Evolutionary conservation across 306 rosid species (phyloP).

Genomic region (Abrus precatorius): DNA sequence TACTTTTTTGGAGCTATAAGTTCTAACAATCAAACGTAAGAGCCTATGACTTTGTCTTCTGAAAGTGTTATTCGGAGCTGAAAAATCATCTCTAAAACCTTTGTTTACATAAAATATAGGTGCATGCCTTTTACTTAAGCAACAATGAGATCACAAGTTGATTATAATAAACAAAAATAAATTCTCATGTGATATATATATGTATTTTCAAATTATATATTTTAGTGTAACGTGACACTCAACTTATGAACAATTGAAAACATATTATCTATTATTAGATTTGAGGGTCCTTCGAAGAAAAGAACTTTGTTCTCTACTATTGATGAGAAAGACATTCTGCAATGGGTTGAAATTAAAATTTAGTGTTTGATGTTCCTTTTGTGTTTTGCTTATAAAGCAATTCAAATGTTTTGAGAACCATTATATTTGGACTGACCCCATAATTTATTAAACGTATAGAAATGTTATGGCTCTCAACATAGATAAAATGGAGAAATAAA

Average conservation of each 20-base stretch:
- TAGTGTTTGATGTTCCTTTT: not conserved
- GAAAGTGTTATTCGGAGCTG: slow-evolving; percentile 12
- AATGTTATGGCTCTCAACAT: not conserved
- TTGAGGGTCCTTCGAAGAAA: not conserved
- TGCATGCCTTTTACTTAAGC: slow-evolving; percentile 6
- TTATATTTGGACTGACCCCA: not conserved
- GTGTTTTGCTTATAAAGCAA: not conserved
- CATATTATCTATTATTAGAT: not conserved
- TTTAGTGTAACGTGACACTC: not conserved
- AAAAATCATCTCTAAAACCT: slow-evolving; percentile 29
- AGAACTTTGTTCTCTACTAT: not conserved
- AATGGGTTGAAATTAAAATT: not conserved
- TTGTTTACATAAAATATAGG: slow-evolving; percentile 13
- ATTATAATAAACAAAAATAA: not conserved
- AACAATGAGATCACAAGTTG: not conserved
- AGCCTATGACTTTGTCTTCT: slow-evolving; percentile 22
- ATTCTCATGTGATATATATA: not conserved
- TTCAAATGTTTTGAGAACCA: not conserved
- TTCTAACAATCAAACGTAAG: not conserved
- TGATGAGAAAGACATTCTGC: not conserved
- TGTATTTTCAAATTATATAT: not conserved
- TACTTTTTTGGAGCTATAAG: not conserved
- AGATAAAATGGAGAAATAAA: not conserved
- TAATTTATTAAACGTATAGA: too few relatives aligned
- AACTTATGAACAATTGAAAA: not conserved